A percentile compares a stretch with the other conserved stretches of the same genome.
These are phyloP conservation scores for Elsinoe arachidis DNA, from an alignment of 2,329 filamentous ascomycete genomes.

Conservation along the genomic window DNA sequence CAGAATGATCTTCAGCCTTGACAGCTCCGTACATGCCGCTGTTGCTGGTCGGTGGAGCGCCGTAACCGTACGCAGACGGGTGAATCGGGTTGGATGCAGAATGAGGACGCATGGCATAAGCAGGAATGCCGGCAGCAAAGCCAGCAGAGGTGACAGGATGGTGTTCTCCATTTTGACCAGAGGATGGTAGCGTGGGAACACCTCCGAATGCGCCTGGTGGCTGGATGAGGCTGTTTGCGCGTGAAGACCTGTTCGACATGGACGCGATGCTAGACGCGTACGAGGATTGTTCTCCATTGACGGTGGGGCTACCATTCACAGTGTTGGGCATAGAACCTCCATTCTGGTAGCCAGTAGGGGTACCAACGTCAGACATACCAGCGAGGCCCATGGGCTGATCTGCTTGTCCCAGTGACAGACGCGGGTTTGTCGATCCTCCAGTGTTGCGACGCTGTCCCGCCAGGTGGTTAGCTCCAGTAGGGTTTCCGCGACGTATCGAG, in stretches of 20 bases:
- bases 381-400: constrained; percentile 29
- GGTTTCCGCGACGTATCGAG: constrained; percentile 90
- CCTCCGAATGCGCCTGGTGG: constrained; percentile 26
- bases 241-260: constrained; percentile 40
- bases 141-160: constrained; percentile 19
- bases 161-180: constrained; percentile 22
- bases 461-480: constrained; percentile 86
- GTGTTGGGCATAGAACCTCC: constrained; percentile 17
- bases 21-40: constrained; percentile 21
- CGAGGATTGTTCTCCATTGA: constrained; percentile 26
- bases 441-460: constrained; percentile 53
- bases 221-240: constrained; percentile 42
- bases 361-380: constrained; percentile 27
- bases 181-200: constrained; percentile 26
- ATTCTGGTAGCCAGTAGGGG: constrained; percentile 21
- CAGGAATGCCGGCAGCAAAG: constrained; percentile 20
- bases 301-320: constrained; percentile 27
- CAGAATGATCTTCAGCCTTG: constrained; percentile 16
- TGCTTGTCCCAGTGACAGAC: constrained; percentile 29
- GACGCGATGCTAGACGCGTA: constrained; percentile 32
- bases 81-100: constrained; percentile 24
- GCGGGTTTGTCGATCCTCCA: constrained; percentile 36
- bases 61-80: constrained; percentile 25
- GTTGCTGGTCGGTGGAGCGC: constrained; percentile 22
- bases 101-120: constrained; percentile 24